Evolutionary conservation across 495 filamentous ascomycete genomes (phyloP).

Genomic region (Aspergillus nanangensis): DNA sequence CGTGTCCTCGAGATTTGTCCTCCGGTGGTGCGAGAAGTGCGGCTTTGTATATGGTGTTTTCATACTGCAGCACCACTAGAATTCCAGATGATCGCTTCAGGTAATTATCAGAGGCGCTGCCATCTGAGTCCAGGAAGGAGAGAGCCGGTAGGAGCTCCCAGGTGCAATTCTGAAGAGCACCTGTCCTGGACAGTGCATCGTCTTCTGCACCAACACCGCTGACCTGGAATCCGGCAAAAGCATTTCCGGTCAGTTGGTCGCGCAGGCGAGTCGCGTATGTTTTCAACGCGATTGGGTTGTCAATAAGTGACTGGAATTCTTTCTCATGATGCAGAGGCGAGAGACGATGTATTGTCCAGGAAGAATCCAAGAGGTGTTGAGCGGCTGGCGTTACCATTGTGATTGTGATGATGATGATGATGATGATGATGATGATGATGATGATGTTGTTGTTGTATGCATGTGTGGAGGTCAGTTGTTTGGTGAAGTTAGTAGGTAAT

Average conservation of each 20-base stretch:
- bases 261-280: conserved; percentile 47
- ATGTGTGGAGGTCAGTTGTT: no score
- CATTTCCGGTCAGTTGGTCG: conserved; percentile 48
- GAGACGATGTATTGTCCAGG: conserved; percentile 52
- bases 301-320: conserved; percentile 34
- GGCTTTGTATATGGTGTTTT: conserved; percentile 45
- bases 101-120: background rate
- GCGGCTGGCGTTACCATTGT: conserved; percentile 24
- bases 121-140: conserved; percentile 8
- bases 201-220: conserved; percentile 26
- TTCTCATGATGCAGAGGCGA: conserved; percentile 48
- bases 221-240: conserved; percentile 40
- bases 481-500: no score
- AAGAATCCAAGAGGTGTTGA: conserved; percentile 47
- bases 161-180: conserved; percentile 38
- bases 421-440: no score
- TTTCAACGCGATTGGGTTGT: conserved; percentile 32
- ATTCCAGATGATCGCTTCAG: conserved; percentile 26
- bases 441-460: no score
- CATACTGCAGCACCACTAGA: conserved; percentile 44
- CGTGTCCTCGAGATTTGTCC: background rate
- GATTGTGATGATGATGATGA: no score
- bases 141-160: conserved; percentile 40
- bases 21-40: conserved; percentile 29
- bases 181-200: conserved; percentile 38